Conservation (phyloP, 129 eudicot genomes). For the Oenanthe sinensis region DNA sequence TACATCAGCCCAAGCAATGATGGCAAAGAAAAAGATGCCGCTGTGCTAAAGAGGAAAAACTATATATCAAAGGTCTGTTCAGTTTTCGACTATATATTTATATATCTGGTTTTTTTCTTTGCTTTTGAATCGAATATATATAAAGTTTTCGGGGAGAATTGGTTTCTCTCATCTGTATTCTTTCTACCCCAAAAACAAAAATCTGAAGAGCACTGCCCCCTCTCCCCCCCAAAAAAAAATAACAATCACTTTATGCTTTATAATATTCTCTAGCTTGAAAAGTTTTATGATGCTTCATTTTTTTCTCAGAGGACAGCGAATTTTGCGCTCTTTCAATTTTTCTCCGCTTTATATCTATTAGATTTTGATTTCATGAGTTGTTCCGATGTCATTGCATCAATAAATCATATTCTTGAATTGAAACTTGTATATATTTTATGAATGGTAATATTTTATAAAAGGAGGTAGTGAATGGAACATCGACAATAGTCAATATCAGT, state of each 20-base stretch:
- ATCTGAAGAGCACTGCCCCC: neutral
- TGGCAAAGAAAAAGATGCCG: conserved; percentile 60
- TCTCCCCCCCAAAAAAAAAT: neutral
- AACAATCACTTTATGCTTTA: neutral
- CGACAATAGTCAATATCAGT: too few relatives aligned
- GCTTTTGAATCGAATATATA: neutral
- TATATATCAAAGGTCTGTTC: conserved; percentile 57
- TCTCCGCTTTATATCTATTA: neutral
- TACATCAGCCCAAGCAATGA: conserved; percentile 84
- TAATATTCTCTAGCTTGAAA: neutral
- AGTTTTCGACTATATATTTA: neutral
- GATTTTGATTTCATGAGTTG: neutral
- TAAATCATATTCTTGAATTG: neutral
- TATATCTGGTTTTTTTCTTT: neutral
- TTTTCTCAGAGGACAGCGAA: neutral
- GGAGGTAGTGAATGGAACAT: too few relatives aligned
- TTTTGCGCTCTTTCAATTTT: neutral
- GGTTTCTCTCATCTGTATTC: neutral
- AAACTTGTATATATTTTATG: neutral
- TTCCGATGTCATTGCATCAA: neutral
- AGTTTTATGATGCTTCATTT: neutral
- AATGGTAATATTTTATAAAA: too few relatives aligned
- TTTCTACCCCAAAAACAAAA: neutral
- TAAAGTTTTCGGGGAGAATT: neutral
- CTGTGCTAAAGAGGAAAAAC: conserved; percentile 54